Evolutionary conservation across 73 alveolate genomes (phyloP).

Genomic region (Paramecium sonneborni): DNA sequence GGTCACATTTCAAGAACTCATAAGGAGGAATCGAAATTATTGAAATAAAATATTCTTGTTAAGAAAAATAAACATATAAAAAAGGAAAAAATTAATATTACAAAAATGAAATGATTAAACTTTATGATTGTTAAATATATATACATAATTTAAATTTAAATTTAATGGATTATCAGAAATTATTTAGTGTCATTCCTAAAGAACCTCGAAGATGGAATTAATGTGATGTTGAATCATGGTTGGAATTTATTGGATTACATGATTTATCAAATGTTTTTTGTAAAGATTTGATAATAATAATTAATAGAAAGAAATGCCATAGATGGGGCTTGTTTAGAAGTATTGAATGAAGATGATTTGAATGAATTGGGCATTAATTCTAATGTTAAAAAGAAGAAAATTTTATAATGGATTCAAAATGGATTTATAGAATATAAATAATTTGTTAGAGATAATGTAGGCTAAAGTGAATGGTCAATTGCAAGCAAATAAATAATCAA

Average conservation of each 20-base stretch:
- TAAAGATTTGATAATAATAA: neutral
- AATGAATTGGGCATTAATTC: conserved; percentile 36
- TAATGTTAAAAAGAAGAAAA: conserved; percentile 37
- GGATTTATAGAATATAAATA: conserved; percentile 43
- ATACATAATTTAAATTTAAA: neutral
- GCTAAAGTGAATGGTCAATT: conserved; percentile 43
- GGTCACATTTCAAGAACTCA: neutral
- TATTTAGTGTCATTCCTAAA: neutral
- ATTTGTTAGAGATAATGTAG: conserved; percentile 4
- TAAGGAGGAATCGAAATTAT: neutral
- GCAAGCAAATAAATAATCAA: neutral
- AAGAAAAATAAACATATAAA: neutral
- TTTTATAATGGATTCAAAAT: conserved; percentile 23
- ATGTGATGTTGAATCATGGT: conserved; percentile 32
- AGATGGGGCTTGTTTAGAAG: conserved; percentile 58
- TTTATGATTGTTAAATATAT: neutral
- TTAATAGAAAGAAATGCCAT: conserved; percentile 21
- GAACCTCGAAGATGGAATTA: conserved; percentile 52
- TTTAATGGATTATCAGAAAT: conserved; percentile 56
- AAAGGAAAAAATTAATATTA: neutral
- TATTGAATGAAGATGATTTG: conserved; percentile 44
- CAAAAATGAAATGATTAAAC: neutral
- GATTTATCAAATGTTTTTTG: conserved; percentile 3
- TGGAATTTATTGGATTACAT: conserved; percentile 1
- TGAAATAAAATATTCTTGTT: neutral